Evolutionary conservation across 2,329 filamentous ascomycete genomes (phyloP).

Genomic region (Fusarium aywerte): DNA sequence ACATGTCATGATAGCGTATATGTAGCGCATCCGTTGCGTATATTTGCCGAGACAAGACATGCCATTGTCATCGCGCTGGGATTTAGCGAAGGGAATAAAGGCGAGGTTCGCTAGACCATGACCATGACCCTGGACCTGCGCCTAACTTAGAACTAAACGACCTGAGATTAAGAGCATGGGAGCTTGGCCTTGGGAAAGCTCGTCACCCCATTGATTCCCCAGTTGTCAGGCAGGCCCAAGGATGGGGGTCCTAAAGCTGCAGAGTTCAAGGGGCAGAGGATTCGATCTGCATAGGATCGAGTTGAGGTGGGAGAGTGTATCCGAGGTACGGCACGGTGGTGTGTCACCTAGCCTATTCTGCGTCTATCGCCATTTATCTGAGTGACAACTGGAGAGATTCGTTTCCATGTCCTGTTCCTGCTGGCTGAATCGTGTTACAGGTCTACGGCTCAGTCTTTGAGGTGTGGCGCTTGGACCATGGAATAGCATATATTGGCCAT

Average conservation of each 20-base stretch:
- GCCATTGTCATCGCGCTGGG: constrained; percentile 9
- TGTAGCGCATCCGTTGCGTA: neutral
- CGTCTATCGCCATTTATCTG: neutral
- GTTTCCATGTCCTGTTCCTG: constrained; percentile 2
- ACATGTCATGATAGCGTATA: constrained; percentile 17
- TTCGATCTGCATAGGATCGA: constrained; percentile 18
- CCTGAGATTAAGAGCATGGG: constrained; percentile 34
- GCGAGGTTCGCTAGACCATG: neutral
- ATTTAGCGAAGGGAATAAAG: constrained; percentile 29
- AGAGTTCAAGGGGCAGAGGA: constrained; percentile 18
- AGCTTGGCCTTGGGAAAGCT: constrained; percentile 25
- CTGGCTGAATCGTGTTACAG: constrained; percentile 23
- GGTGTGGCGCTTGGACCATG: constrained; percentile 32
- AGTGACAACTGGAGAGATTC: neutral
- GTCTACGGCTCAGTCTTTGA: constrained; percentile 1
- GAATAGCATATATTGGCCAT: constrained; percentile 19
- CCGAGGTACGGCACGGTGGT: neutral
- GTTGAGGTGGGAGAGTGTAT: neutral
- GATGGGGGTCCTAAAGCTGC: constrained; percentile 8
- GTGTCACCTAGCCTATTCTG: neutral
- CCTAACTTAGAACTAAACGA: constrained; percentile 21
- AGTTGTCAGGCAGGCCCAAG: constrained; percentile 17
- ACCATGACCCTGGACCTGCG: constrained; percentile 30
- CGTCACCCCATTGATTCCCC: constrained; percentile 37
- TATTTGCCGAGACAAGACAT: neutral